Percentiles rank a stretch among this genome's conserved stretches.
Evolutionary conservation across 768 basidiomycete genomes (phyloP).

Genomic region (Boletus rufocinnamomeus): DNA sequence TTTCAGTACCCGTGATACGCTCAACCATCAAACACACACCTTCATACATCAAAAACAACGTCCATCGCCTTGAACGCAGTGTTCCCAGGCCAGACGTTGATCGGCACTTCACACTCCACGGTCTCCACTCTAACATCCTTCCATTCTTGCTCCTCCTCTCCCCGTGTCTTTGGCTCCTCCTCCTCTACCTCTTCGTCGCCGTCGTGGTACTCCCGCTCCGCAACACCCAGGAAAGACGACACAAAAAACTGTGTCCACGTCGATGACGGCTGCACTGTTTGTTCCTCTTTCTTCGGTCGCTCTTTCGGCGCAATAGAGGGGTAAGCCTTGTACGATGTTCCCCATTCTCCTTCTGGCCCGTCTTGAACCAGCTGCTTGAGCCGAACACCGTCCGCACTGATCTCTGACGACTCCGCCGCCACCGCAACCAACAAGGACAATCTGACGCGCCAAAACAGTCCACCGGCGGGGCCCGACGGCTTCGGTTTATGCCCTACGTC

Average conservation of each 20-base stretch:
- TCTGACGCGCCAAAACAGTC: slow-evolving; percentile 88
- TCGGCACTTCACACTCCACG: slow-evolving; percentile 92
- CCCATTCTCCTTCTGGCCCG: slow-evolving; percentile 70
- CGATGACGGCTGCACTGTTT: slow-evolving; percentile 1
- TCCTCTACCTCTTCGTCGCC: slow-evolving; percentile 42
- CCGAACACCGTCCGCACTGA: slow-evolving; percentile 52
- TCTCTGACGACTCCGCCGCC: slow-evolving; percentile 47
- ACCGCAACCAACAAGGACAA: slow-evolving; percentile 84
- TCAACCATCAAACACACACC: background rate
- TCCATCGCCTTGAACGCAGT: slow-evolving; percentile 81
- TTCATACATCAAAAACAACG: slow-evolving; percentile 73
- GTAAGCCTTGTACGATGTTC: slow-evolving; percentile 63
- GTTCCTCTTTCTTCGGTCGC: slow-evolving; percentile 29
- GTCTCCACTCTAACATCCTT: slow-evolving; percentile 72
- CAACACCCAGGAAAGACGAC: slow-evolving; percentile 39
- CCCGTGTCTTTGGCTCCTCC: slow-evolving; percentile 42
- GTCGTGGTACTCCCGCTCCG: slow-evolving; percentile 58
- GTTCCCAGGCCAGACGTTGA: slow-evolving; percentile 87
- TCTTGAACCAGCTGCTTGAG: slow-evolving; percentile 57
- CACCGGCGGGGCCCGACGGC: slow-evolving; percentile 48
- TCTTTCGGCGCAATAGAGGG: slow-evolving; percentile 61
- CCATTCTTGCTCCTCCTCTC: slow-evolving; percentile 65
- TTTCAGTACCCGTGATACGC: background rate
- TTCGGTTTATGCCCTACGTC: slow-evolving; percentile 24
- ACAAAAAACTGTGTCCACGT: slow-evolving; percentile 46